Evolutionary conservation across 495 filamentous ascomycete genomes (phyloP).

Genomic region (Aspergillus panamensis): DNA sequence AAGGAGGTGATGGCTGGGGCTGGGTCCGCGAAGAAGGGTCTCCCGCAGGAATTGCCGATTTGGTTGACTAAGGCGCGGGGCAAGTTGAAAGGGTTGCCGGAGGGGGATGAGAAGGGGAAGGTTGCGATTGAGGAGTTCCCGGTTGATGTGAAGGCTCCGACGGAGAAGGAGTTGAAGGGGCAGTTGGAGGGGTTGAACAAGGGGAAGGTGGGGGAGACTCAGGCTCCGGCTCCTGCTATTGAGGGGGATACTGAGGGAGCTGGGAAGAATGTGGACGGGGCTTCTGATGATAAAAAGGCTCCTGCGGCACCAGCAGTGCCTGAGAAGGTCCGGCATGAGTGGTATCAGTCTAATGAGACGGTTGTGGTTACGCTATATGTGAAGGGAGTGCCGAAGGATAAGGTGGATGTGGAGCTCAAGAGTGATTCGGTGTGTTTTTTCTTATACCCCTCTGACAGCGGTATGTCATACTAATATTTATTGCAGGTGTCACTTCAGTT

Average conservation of each 20-base stretch:
- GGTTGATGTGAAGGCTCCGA: slow-evolving; percentile 46
- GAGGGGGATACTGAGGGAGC: not conserved
- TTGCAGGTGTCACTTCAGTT: slow-evolving; percentile 60
- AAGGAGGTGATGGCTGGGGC: slow-evolving; percentile 34
- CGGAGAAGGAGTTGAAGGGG: slow-evolving; percentile 33
- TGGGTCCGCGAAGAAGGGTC: slow-evolving; percentile 59
- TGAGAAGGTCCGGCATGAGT: slow-evolving; percentile 69
- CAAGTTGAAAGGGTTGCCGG: slow-evolving; percentile 43
- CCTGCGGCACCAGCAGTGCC: slow-evolving; percentile 14
- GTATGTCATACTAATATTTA: slow-evolving; percentile 19
- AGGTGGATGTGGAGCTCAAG: slow-evolving; percentile 55
- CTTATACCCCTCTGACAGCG: not conserved
- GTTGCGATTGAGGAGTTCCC: slow-evolving; percentile 64
- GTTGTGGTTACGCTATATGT: slow-evolving; percentile 69
- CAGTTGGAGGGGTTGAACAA: slow-evolving; percentile 30
- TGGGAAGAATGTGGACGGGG: not conserved
- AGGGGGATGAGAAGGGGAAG: slow-evolving; percentile 52
- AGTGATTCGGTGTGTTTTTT: slow-evolving; percentile 43
- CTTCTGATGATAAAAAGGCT: slow-evolving; percentile 16
- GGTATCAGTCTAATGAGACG: slow-evolving; percentile 67
- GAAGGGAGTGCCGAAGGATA: slow-evolving; percentile 67
- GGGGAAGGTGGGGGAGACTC: slow-evolving; percentile 20
- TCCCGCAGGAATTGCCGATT: slow-evolving; percentile 30
- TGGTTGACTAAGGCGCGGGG: slow-evolving; percentile 24
- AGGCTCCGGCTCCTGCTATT: not conserved